Evolutionary conservation across 371 early-diverging fungal genomes (phyloP), one percentile per base, ranked within the genome.

Genomic region (Actinomortierella wolfii): DNA sequence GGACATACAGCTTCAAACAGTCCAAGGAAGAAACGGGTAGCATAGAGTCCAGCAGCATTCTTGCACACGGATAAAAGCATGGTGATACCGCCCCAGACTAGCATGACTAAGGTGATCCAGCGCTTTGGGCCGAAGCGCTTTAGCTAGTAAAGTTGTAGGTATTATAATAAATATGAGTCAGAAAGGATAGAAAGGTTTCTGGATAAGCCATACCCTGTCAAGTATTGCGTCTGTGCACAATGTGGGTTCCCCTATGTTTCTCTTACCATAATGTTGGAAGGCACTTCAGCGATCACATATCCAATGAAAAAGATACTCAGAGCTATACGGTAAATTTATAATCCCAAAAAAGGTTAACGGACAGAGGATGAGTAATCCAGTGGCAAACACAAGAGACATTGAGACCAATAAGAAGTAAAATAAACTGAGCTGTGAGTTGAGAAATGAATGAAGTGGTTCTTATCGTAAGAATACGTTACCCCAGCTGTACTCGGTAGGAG

Each of bases 71-170:
- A 83, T 84, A 88, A 84, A 47, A 81, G 80, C 56, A 82, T 83
- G 41, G 87, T 84, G 53, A 87, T 69, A 17, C 80, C 74, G 23
- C 89, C 90, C 90, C 92, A 92, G 4, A 79, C 43, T 15, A 86
- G 57, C 66, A 88, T 87, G 46, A 90, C 84, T 7, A 88, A 77
- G 2, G 92, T 85, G 46, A 95, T 86, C 94, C 92, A 90, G 40
- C 68, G 66, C n/a, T 83, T 80, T 6, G 92, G 87, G 3, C 87
- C 84, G 42, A 90, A 70, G 21, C 57, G 67, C 63, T 92, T 91
- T 25, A 90, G 76, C 54, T 34, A 34, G 79, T 13, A 17, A 81
- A 51, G 73, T 86, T 86, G 29, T 81, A 80, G 3, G 87, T 34
- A 34, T 6, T 6, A 34, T 11, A 34, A 6, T 34, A 4, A 34